A percentile compares a stretch with the other conserved stretches of the same genome.
These are phyloP conservation scores for Neoboletus subvelutipes DNA, from an alignment of 768 basidiomycete genomes.

Conservation along the genomic window DNA sequence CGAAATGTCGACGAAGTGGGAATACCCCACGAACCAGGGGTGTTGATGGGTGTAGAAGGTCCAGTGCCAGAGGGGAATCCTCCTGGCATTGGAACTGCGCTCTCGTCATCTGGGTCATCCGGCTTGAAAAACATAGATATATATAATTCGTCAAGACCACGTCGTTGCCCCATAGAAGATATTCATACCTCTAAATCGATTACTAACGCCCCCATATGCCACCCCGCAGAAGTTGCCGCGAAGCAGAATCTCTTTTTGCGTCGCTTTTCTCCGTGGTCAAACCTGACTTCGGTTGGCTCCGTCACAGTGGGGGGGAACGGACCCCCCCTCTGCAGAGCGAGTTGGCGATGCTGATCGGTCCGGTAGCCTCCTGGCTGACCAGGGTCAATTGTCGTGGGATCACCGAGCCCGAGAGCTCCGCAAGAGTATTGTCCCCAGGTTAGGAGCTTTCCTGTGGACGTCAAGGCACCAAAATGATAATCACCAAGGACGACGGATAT, in stretches of 20 bases:
- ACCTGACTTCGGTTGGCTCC: constrained; percentile 69
- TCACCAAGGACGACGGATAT: constrained; percentile 91
- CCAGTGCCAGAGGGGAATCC: constrained; percentile 28
- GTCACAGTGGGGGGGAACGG: constrained; percentile 42
- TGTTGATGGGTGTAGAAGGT: constrained; percentile 13
- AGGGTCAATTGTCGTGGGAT: constrained; percentile 52
- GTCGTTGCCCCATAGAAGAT: background rate
- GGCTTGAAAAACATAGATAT: constrained; percentile 17
- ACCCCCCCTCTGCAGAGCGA: constrained; percentile 24
- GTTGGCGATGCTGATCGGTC: constrained; percentile 36
- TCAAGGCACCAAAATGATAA: constrained; percentile 89
- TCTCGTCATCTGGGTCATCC: constrained; percentile 38
- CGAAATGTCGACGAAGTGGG: constrained; percentile 39
- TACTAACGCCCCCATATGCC: constrained; percentile 90
- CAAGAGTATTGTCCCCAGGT: constrained; percentile 79
- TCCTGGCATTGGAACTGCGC: constrained; percentile 32
- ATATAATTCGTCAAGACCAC: constrained; percentile 1
- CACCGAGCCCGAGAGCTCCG: constrained; percentile 86
- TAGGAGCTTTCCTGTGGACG: constrained; percentile 67
- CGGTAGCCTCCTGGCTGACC: constrained; percentile 63
- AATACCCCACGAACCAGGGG: constrained; percentile 17
- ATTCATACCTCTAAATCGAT: constrained; percentile 71
- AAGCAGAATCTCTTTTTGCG: constrained; percentile 71
- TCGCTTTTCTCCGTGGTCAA: constrained; percentile 56
- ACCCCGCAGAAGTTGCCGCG: constrained; percentile 77